phyloP scores from a whole-genome alignment of 2,329 filamentous ascomycete genomes.

The Xylariaceae sp. region DNA sequence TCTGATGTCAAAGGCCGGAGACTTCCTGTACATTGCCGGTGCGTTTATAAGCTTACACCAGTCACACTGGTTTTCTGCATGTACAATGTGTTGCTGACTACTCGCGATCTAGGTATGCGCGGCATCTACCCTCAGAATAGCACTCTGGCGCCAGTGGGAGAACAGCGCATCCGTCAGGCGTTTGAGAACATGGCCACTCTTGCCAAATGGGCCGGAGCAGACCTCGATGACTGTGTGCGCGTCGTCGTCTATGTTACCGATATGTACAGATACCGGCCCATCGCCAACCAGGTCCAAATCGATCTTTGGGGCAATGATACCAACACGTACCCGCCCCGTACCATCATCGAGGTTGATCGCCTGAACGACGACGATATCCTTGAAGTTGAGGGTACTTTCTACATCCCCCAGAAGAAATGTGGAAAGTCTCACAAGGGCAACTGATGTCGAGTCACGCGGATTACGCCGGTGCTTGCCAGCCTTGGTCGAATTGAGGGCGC shows the following conservation, averaged over 20 bases:
- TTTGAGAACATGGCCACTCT: slow-evolving; percentile 31
- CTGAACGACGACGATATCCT: slow-evolving; percentile 33
- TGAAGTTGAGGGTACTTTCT: slow-evolving; percentile 31
- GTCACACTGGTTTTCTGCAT: too few species aligned
- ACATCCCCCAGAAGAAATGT: neutral
- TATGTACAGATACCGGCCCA: slow-evolving; percentile 32
- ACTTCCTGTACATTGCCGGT: slow-evolving; percentile 30
- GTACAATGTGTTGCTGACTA: neutral
- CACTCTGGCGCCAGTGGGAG: slow-evolving; percentile 27
- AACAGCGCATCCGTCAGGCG: slow-evolving; percentile 28
- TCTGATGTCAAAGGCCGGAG: slow-evolving; percentile 27
- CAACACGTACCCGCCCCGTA: slow-evolving; percentile 28
- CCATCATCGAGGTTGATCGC: slow-evolving; percentile 31
- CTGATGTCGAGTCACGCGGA: too few species aligned
- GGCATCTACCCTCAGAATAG: slow-evolving; percentile 30
- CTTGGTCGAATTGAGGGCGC: too few species aligned
- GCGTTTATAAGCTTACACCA: too few species aligned
- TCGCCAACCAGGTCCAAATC: slow-evolving; percentile 28
- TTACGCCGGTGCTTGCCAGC: too few species aligned
- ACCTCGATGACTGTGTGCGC: slow-evolving; percentile 17
- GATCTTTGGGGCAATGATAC: slow-evolving; percentile 30
- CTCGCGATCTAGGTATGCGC: slow-evolving; percentile 22
- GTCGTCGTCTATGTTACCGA: slow-evolving; percentile 32
- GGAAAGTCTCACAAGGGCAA: too few species aligned
- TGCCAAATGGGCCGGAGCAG: slow-evolving; percentile 26